Base-by-base conservation (phyloP, 306 rosid genomes). In the Oemleria cerasiformis region DNA sequence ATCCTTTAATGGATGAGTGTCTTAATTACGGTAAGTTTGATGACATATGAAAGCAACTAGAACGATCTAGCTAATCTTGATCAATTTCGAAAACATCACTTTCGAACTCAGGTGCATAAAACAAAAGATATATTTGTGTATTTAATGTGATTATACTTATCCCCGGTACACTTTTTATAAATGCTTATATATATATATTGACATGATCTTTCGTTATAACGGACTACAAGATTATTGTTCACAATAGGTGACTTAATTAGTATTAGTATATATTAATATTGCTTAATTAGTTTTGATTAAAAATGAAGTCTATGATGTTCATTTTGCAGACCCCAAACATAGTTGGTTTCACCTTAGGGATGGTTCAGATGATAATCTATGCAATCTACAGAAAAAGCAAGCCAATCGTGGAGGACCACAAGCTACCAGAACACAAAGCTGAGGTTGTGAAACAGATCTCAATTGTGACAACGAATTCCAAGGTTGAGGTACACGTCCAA, bases 281-380 rank as follows among this genome's bases (percentile, higher is more conserved):
- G 36, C 36, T 1, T 2, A 4, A 0, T 30, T 2, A 1, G 36
- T 30, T 30, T 30, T 30, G 36, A 30, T 30, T 30, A 30, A 30
- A 30, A 30, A 30, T 30, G 36, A 30, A 30, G 4, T 30, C 36
- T 30, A 60, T 42, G 5, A 3, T 25, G 1, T 5, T 64, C 5
- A 19, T 23, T 66, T 12, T 65, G 73, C 96, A 95, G 99, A 90
- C 88, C 68, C 99, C 99, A 68, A 95, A 95, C 77, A 67, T 91
- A 1, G 75, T 91, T 71, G 99, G 99, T 7, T 56, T 91, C 25
- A 48, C 84, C 63, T 88, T 91, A 38, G 99, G 99, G 54, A 76
- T 85, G 2, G 85, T 86, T 72, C 99, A 95, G 70, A 91, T 95
- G 91, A 81, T 75, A 39, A 81, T 95, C 3, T 89, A 89, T 49